Conservation (phyloP, 1,284 basidiomycete species). For the Pascua guehoae region DNA sequence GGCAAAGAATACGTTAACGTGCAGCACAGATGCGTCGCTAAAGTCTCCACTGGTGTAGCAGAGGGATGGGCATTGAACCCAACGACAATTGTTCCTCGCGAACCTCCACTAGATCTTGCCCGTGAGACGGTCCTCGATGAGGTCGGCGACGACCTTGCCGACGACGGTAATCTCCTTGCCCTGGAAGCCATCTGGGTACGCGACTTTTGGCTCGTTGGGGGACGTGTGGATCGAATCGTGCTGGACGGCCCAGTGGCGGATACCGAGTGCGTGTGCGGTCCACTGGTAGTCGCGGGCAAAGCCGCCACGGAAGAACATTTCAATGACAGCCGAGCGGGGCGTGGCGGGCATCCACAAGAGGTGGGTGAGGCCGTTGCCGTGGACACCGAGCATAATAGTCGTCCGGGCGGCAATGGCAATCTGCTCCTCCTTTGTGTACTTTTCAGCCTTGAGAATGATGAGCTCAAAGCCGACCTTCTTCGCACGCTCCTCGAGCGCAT, state of each 20-base stretch:
- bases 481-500: conserved; percentile 57
- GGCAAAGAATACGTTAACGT: too few species aligned
- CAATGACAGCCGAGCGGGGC: conserved; percentile 47
- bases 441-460: conserved; percentile 49
- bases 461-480: conserved; percentile 61
- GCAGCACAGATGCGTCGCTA: too few species aligned
- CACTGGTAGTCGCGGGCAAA: conserved; percentile 50
- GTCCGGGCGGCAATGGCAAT: conserved; percentile 45
- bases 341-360: conserved; percentile 50
- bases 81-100: too few species aligned
- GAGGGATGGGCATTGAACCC: too few species aligned
- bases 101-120: conserved; percentile 65
- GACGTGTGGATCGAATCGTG: conserved; percentile 53
- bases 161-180: conserved; percentile 64
- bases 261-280: conserved; percentile 48
- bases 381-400: conserved; percentile 51
- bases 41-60: too few species aligned
- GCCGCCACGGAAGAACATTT: conserved; percentile 47
- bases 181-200: conserved; percentile 64
- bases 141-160: conserved; percentile 79
- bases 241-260: conserved; percentile 47
- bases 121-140: conserved; percentile 81
- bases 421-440: conserved; percentile 47
- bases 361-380: conserved; percentile 51
- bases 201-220: conserved; percentile 57